Evolutionary conservation across 169 alveolate genomes (phyloP), one percentile per base, ranked within the genome.

Genomic region (Eimeria zaria): DNA sequence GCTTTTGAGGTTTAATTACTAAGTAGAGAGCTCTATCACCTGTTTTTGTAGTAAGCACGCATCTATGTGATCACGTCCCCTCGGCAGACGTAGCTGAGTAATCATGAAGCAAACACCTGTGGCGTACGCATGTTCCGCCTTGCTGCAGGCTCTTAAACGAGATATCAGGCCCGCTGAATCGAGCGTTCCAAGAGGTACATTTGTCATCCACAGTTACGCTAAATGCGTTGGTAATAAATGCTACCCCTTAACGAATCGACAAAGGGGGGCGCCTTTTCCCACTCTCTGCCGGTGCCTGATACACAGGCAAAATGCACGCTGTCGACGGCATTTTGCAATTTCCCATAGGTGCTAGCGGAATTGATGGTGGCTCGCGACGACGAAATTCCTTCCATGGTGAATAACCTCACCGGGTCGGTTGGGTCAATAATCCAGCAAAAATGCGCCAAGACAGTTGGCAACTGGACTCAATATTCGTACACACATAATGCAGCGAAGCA

Each of bases 341-440:
- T 51, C 53, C 41, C 58, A 16, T 73, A 84, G 92, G 76, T 62
- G 33, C 36, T 84, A 55, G 94, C 94, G 9, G 94, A 87, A 41
- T n/a, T 87, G 67, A 39, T 87, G 83, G 74, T 74, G 30, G 94
- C 94, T 5, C 94, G 83, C 44, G 94, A 87, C 12, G 83, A 64
- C 44, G 94, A 87, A 87, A 20, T 87, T 64, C 62, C 81, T 51
- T 64, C 94, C 14, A 8, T 64, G n/a, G 94, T 87, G 67, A 87
- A 87, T 41, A 87, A 64, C 67, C 94, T 87, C 36, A 60, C 78
- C n/a, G 94, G 94, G 69, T 87, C 94, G 4, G n/a, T 87, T 27
- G 94, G 62, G 22, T 55, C 94, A 9, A 62, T 87, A 22, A 53
- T 87, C 30, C 94, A 64, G 83, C 94, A 64, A 64, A 60, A 62